Evolutionary conservation across 2,329 filamentous ascomycete species (phyloP), one percentile per base, ranked within the genome.

Genomic region (Phaeosphaeriaceae sp.): DNA sequence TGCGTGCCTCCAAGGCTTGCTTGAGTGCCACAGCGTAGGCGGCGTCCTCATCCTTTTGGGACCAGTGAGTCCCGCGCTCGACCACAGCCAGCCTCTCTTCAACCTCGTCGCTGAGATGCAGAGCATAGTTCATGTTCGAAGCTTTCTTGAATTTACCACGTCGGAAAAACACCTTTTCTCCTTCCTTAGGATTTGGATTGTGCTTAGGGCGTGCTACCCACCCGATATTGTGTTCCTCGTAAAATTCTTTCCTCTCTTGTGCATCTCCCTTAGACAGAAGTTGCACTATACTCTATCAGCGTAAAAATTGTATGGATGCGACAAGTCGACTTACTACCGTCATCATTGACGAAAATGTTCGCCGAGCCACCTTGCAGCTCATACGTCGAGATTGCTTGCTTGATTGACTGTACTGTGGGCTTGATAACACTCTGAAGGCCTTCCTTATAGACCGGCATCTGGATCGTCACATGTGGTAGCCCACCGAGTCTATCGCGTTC

Each of bases 361-460:
- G 86, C 86, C 1, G 84, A 82, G 6, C 86, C 86, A n/a, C 86
- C 86, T 54, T 77, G 72, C 61, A 79, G 73, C 51, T 80, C 78
- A 54, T 80, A 80, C 9, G 77, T 79, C 1, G 77, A 78, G 13
- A 80, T 80, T 21, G 78, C 77, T 64, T 89, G 86, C 75, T 91
- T 91, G 74, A 92, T 82, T 2, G 88, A 92, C 64, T 85, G 85
- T 63, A 92, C 83, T 0, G 89, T 93, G 6, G 89, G 89, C 16
- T 81, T 82, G 63, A 92, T 92, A 71, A 95, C 90, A 53, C 79
- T 84, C 29, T 77, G 76, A 2, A 95, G 80, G 57, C 90, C 89
- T 71, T 95, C 90, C 72, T 93, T 94, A 77, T 94, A 95, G 0
- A 95, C 89, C 4, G 90, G 90, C 70, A 89, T 92, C 67, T 96